Percentiles rank a stretch among this genome's conserved stretches.
These are phyloP conservation scores for Aspergillus sp. DNA, from an alignment of 2,329 filamentous ascomycete species.

Conservation along the genomic window DNA sequence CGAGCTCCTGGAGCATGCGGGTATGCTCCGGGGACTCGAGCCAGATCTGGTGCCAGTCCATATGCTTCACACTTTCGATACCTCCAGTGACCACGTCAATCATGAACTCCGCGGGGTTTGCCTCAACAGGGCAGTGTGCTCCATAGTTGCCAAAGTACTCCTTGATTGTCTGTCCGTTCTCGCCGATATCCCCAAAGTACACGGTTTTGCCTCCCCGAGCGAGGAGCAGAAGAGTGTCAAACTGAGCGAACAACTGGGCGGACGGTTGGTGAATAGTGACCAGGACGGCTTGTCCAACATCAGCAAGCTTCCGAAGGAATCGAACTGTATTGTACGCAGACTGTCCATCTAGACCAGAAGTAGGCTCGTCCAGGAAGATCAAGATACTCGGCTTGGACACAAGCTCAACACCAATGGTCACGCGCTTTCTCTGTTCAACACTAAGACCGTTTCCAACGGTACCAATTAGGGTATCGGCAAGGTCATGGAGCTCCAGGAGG, in stretches of 20 bases:
- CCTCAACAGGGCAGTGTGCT: slow-evolving; percentile 57
- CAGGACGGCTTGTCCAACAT: slow-evolving; percentile 63
- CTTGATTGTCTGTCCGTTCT: slow-evolving; percentile 59
- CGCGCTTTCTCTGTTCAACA: slow-evolving; percentile 64
- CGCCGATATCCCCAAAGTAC: slow-evolving; percentile 65
- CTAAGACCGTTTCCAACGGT: slow-evolving; percentile 41
- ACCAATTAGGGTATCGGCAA: slow-evolving; percentile 61
- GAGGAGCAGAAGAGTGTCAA: slow-evolving; percentile 65
- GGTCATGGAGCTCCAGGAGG: slow-evolving; percentile 58
- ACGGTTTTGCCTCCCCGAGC: slow-evolving; percentile 64
- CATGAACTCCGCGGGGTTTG: slow-evolving; percentile 59
- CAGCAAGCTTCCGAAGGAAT: slow-evolving; percentile 62
- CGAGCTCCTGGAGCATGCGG: slow-evolving; percentile 59
- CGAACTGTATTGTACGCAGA: slow-evolving; percentile 62
- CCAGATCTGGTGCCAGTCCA: slow-evolving; percentile 72
- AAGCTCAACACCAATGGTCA: slow-evolving; percentile 69
- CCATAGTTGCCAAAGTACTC: slow-evolving; percentile 66
- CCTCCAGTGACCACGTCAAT: slow-evolving; percentile 45
- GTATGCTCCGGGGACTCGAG: slow-evolving; percentile 58
- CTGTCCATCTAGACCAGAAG: slow-evolving; percentile 64
- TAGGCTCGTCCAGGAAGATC: slow-evolving; percentile 68
- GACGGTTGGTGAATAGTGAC: slow-evolving; percentile 69
- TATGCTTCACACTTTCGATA: slow-evolving; percentile 25
- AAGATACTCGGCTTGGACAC: slow-evolving; percentile 64
- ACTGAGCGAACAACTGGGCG: slow-evolving; percentile 62